Evolutionary conservation across 2,329 filamentous ascomycete genomes (phyloP).

Genomic region (Erysiphe pulchra): DNA sequence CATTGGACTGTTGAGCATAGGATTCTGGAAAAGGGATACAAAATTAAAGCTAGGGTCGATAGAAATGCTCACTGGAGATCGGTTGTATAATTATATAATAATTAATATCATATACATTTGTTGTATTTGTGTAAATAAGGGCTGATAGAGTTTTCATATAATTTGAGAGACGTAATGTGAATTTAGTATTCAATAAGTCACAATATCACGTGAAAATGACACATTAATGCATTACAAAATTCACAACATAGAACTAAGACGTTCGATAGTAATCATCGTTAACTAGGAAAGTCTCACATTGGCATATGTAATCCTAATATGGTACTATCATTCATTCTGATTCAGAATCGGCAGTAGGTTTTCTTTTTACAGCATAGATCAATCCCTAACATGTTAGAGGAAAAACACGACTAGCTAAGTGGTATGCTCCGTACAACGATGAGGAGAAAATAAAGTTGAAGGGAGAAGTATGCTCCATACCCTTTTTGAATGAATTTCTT

Average conservation of each 20-base stretch:
- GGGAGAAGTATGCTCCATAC: constrained; percentile 40
- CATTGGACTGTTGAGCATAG: constrained; percentile 19
- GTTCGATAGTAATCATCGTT: no score
- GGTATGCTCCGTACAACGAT: constrained; percentile 96
- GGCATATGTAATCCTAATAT: constrained; percentile 6
- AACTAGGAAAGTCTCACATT: no score
- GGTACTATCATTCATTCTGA: constrained; percentile 67
- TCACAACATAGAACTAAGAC: no score
- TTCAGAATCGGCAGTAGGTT: constrained; percentile 63
- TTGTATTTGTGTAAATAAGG: not conserved
- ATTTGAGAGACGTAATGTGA: not conserved
- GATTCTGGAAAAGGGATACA: constrained; percentile 15
- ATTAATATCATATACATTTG: not conserved
- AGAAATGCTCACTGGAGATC: constrained; percentile 14
- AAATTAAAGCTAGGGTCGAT: constrained; percentile 11
- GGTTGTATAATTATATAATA: not conserved
- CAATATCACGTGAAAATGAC: no score
- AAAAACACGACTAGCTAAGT: constrained; percentile 95
- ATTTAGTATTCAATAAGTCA: no score
- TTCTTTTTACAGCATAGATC: not conserved
- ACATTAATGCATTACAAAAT: no score
- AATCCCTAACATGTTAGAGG: constrained; percentile 30
- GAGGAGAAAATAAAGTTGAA: constrained; percentile 98
- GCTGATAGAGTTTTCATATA: not conserved
- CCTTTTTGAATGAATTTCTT: not conserved